Evolutionary conservation across 2,329 filamentous ascomycete genomes (phyloP), one percentile per base, ranked within the genome.

Genomic region (Endothia cerciana): DNA sequence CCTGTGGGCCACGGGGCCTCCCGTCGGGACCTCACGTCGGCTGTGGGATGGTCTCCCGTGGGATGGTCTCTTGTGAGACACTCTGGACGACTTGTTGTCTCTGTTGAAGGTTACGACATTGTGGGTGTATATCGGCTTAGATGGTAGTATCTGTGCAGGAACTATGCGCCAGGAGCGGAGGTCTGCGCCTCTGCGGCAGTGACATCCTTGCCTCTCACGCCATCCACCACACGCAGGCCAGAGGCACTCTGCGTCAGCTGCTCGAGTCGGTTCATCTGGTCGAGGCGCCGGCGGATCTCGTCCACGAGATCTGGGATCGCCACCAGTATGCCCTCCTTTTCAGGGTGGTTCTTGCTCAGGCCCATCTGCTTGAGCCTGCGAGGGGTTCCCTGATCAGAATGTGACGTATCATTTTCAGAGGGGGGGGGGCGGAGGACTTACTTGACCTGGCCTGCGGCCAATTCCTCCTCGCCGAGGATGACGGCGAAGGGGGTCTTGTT

Each of bases 401-500:
- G 51, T 19, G 28, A 60, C 40, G 30, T 36, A 13, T 41, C 38
- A 25, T 4, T 2, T 15, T 6, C 4, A 38, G n/a, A 38, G 28
- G 30, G 58, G 28, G 22, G 28, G 30, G 58, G 28, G 22, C 36
- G 8, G n/a, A 30, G 13, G n/a, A 58, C 55, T 58, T 41, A 58
- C 64, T 63, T 68, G 60, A 96, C 90, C 77, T 97, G 90, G 62
- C 93, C 93, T 33, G 87, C 84, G 67, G 89, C 89, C 49, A 97
- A 81, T 79, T 98, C 94, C 64, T 97, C 93, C 73, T 97, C 92
- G 55, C 94, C 94, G 0, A 99, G 83, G 72, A 98, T 95, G 59
- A 98, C 85, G 8, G 90, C 92, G 74, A 97, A 91, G 1, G 94
- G 94, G 25, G 96, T 88, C 53, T 90, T 91, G 65, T 87, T 89